Conservation (phyloP, 2,329 filamentous ascomycete genomes). For the Nemania serpens region DNA sequence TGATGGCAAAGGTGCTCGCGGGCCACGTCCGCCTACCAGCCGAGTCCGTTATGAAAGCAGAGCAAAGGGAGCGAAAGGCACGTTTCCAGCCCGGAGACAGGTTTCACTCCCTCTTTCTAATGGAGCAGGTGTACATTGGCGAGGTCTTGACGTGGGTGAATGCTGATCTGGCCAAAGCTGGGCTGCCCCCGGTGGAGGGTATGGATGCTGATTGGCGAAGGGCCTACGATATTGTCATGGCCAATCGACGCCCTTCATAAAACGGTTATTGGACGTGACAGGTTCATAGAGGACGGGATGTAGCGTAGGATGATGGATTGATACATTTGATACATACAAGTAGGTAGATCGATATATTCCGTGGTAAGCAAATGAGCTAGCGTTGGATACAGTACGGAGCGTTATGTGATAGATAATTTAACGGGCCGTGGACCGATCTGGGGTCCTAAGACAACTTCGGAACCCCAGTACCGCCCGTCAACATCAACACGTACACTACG, state of each 20-base stretch:
- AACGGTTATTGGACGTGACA: too few species aligned
- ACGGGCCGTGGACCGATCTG: too few species aligned
- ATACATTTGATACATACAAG: too few species aligned
- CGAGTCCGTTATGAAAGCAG: conserved; percentile 44
- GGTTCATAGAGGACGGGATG: too few species aligned
- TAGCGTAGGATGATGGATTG: too few species aligned
- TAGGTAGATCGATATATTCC: too few species aligned
- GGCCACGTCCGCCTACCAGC: conserved; percentile 55
- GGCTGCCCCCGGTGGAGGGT: conserved; percentile 37
- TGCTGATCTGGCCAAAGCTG: conserved; percentile 29
- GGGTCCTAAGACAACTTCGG: too few species aligned
- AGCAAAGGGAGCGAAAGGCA: conserved; percentile 40
- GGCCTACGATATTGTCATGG: conserved; percentile 30
- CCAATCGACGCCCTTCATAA: conserved; percentile 4
- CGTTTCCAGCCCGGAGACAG: conserved; percentile 41
- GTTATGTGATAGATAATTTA: too few species aligned
- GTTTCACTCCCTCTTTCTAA: conserved; percentile 45
- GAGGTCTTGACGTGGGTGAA: conserved; percentile 41
- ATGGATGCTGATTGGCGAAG: conserved; percentile 42
- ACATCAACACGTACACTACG: too few species aligned
- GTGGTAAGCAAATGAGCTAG: too few species aligned
- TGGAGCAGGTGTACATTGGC: conserved; percentile 42
- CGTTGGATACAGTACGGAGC: too few species aligned
- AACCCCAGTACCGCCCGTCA: too few species aligned
- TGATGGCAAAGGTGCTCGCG: conserved; percentile 60